phyloP scores from a whole-genome alignment of 2,329 filamentous ascomycete species.

The Madurella mycetomatis region DNA sequence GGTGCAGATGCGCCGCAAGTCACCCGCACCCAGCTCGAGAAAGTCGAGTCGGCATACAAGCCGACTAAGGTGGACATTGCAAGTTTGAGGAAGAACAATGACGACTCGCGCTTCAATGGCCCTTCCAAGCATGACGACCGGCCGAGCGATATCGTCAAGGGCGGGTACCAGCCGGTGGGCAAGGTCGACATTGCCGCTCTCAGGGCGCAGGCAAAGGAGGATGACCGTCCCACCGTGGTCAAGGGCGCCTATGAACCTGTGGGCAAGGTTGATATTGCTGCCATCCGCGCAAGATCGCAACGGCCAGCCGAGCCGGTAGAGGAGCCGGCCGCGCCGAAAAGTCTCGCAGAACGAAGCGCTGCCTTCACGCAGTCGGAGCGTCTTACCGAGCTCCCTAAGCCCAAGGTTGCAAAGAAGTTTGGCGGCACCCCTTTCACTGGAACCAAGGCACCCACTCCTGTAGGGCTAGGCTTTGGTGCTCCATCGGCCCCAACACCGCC shows the following conservation, averaged over 20 bases:
- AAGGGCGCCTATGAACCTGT: slow-evolving; percentile 94
- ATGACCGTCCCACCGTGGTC: slow-evolving; percentile 77
- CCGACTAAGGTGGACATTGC: slow-evolving; percentile 94
- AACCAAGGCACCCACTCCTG: slow-evolving; percentile 82
- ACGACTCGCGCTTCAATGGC: slow-evolving; percentile 56
- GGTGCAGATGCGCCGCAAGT: slow-evolving; percentile 89
- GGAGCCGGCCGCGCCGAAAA: slow-evolving; percentile 44
- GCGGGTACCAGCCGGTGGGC: slow-evolving; percentile 87
- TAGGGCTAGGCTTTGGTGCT: slow-evolving; percentile 58
- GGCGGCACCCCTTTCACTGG: slow-evolving; percentile 69
- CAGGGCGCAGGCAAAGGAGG: slow-evolving; percentile 67
- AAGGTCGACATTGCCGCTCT: slow-evolving; percentile 97
- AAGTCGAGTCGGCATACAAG: slow-evolving; percentile 87
- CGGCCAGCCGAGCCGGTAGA: slow-evolving; percentile 45
- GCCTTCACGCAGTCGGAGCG: slow-evolving; percentile 75
- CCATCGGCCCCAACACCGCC: slow-evolving; percentile 56
- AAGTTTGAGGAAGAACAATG: slow-evolving; percentile 71
- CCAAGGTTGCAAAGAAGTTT: slow-evolving; percentile 90
- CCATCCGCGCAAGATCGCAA: slow-evolving; percentile 80
- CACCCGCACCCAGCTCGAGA: slow-evolving; percentile 81
- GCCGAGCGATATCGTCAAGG: slow-evolving; percentile 65
- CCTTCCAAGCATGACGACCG: slow-evolving; percentile 43
- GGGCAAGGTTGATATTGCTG: slow-evolving; percentile 94
- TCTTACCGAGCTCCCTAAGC: slow-evolving; percentile 84
- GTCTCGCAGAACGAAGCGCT: slow-evolving; percentile 69